Percentiles rank a stretch among this genome's conserved stretches.
phyloP scores from a whole-genome alignment of 768 basidiomycete genomes.

The Chiua virens region DNA sequence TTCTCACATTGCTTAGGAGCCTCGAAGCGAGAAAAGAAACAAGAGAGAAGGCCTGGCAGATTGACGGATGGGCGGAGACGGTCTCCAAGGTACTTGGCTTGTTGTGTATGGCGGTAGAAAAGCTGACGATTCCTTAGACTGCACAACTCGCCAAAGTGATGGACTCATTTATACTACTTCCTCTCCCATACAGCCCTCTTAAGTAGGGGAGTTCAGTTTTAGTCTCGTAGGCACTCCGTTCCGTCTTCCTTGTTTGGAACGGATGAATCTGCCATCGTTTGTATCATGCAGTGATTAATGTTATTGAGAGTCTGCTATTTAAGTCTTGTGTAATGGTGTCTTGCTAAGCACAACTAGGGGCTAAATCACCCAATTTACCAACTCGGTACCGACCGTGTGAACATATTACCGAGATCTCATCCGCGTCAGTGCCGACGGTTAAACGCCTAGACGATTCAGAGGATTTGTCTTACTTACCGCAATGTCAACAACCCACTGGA shows the following conservation, averaged over 20 bases:
- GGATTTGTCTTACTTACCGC: background rate
- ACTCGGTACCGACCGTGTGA: slow-evolving; percentile 16
- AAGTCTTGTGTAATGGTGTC: background rate
- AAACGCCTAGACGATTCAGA: slow-evolving; percentile 3
- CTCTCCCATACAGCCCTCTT: slow-evolving; percentile 82
- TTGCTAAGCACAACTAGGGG: background rate
- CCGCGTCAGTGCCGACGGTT: background rate
- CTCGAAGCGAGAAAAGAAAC: slow-evolving; percentile 80
- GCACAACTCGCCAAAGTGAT: slow-evolving; percentile 82
- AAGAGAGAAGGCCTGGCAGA: slow-evolving; percentile 89
- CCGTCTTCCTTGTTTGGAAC: background rate
- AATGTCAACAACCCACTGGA: slow-evolving; percentile 43
- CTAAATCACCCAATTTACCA: slow-evolving; percentile 4
- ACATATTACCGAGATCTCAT: slow-evolving; percentile 12
- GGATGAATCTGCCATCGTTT: background rate
- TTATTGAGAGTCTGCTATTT: background rate
- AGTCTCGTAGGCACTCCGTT: background rate
- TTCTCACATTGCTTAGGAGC: slow-evolving; percentile 43
- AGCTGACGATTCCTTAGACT: slow-evolving; percentile 54
- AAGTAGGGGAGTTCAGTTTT: slow-evolving; percentile 46
- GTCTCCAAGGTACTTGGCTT: slow-evolving; percentile 69
- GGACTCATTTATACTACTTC: slow-evolving; percentile 82
- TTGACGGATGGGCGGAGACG: slow-evolving; percentile 94
- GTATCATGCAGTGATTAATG: background rate
- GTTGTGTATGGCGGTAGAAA: slow-evolving; percentile 13